Percentiles rank a stretch among this genome's conserved stretches.
Conservation (phyloP, 176 grass and related monocot species). For the Pontederia paniculata region DNA sequence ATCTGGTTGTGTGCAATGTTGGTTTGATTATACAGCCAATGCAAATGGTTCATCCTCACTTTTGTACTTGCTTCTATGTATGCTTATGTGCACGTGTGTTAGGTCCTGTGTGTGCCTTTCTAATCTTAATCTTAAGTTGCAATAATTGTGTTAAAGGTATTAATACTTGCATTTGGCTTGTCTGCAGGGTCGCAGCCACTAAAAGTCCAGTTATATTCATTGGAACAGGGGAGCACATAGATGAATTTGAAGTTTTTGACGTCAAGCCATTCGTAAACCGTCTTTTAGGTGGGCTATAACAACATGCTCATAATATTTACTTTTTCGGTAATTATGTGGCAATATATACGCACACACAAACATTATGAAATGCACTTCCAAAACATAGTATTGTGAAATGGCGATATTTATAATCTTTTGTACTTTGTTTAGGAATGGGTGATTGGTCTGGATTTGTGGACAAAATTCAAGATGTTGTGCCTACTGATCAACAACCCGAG, state of each 20-base stretch:
- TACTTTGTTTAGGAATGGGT: slow-evolving; percentile 44
- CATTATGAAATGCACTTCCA: too few species aligned
- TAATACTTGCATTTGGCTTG: slow-evolving; percentile 9
- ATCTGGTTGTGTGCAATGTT: too few species aligned
- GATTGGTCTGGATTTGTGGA: slow-evolving; percentile 92
- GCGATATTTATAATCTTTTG: neutral
- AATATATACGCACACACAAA: too few species aligned
- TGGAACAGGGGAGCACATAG: slow-evolving; percentile 89
- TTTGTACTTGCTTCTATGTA: too few species aligned
- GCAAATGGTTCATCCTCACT: too few species aligned
- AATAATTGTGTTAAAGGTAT: neutral
- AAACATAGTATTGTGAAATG: too few species aligned
- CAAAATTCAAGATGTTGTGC: slow-evolving; percentile 86
- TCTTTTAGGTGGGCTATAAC: slow-evolving; percentile 50
- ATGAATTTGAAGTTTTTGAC: slow-evolving; percentile 88
- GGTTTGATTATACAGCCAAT: too few species aligned
- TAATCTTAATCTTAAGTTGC: neutral
- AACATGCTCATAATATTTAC: neutral
- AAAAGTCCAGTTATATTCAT: slow-evolving; percentile 98
- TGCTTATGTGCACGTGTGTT: too few species aligned
- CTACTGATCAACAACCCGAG: slow-evolving; percentile 90
- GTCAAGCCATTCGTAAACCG: slow-evolving; percentile 92
- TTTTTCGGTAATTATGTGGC: too few species aligned
- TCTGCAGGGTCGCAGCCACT: slow-evolving; percentile 74
- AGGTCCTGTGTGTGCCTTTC: neutral